Evolutionary conservation across 192 early-diverging fungal species (phyloP).

Genomic region (Umbelopsis vinacea): DNA sequence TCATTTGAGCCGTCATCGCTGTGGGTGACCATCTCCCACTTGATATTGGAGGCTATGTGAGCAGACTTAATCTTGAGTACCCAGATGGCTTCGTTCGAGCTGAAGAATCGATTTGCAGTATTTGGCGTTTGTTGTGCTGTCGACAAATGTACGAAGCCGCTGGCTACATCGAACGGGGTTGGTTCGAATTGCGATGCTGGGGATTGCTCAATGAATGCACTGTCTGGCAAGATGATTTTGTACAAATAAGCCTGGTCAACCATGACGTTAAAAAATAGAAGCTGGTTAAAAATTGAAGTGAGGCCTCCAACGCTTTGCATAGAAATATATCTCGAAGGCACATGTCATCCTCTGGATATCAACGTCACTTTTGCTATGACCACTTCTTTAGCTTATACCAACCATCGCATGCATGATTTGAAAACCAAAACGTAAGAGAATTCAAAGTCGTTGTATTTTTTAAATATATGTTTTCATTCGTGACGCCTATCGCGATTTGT

Average conservation of each 20-base stretch:
- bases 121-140: conserved; percentile 13
- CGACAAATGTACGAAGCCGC: conserved; percentile 19
- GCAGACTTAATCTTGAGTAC: conserved; percentile 18
- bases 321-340: background rate
- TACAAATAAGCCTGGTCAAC: conserved; percentile 1
- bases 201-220: background rate
- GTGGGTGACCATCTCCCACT: conserved; percentile 25
- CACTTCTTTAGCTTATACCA: too few relatives aligned
- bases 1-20: conserved; percentile 6
- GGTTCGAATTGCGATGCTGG: conserved; percentile 1
- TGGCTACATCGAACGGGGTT: conserved; percentile 19
- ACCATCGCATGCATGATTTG: too few relatives aligned
- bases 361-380: too few relatives aligned
- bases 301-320: background rate
- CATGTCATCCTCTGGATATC: too few relatives aligned
- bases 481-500: background rate
- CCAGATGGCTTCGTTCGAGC: conserved; percentile 12
- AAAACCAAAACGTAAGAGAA: too few relatives aligned
- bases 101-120: conserved; percentile 21
- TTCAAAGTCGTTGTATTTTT: background rate
- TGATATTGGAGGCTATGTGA: background rate
- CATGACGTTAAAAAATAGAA: background rate
- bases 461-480: background rate
- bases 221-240: conserved; percentile 20
- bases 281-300: background rate